Evolutionary conservation across 768 basidiomycete species (phyloP), one percentile per base, ranked within the genome.

Genomic region (Glaciozyma martinii): DNA sequence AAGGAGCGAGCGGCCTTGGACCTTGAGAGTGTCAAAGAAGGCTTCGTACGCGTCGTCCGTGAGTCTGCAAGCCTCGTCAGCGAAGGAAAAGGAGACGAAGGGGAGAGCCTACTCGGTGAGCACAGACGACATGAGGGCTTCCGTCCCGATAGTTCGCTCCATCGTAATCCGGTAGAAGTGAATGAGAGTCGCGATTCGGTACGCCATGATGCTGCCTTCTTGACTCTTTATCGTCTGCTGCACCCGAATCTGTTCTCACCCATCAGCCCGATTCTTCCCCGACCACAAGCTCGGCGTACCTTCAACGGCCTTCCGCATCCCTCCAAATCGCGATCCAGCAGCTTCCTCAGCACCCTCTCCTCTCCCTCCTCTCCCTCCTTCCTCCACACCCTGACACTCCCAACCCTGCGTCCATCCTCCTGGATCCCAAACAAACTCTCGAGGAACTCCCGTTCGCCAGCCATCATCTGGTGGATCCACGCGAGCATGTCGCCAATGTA

Each of bases 401-500:
- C 94, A 83, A 64, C 92, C 85, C 90, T 92, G 86, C 73, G 86
- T 77, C 66, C 75, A 60, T 85, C 83, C 46, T 78, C 80, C 59
- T 80, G 82, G 57, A 91, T 72, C 9, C 83, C 87, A 67, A 98
- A 97, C 30, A 98, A 76, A 42, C 84, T 81, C 73, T 97, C 92
- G 27, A 99, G 81, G 72, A 93, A 92, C 77, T 98, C 95, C 52
- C 86, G 86, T 74, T 99, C 95, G 2, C 88, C 88, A 1, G 95
- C 95, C 66, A 95, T 90, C 0, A 87, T 83, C 67, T 98, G 94
- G 76, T 99, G 94, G 1, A 97, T 86, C 94, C 94, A 97, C 0
- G 93, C 94, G 12, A 98, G 84, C 89, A 98, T 98, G 77, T 98
- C 94, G 19, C 95, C 95, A 19, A 94, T 85, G 74, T 99, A 99